These are phyloP conservation scores for Pseudomassariella vexata DNA, from an alignment of 2,329 filamentous ascomycete species.

Conservation along the genomic window DNA sequence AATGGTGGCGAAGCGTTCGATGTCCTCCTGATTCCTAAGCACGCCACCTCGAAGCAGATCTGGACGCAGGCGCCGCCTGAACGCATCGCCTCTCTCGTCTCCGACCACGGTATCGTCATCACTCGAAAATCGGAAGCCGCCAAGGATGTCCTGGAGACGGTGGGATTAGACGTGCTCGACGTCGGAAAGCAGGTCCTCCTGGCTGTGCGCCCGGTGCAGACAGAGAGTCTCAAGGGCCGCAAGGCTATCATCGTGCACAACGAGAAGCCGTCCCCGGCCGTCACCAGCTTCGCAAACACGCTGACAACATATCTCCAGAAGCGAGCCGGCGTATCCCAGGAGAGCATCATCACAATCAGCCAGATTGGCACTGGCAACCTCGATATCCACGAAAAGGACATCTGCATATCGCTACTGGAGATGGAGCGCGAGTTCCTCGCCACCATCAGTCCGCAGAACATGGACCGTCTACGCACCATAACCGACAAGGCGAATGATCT, in stretches of 20 bases:
- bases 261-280: too few species aligned
- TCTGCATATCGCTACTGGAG: slow-evolving; percentile 11
- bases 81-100: too few species aligned
- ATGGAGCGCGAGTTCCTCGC: slow-evolving; percentile 10
- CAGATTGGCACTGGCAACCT: slow-evolving; percentile 1
- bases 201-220: too few species aligned
- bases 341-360: slow-evolving; percentile 5
- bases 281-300: not conserved
- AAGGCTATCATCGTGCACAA: too few species aligned
- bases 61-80: too few species aligned
- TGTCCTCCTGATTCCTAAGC: slow-evolving; percentile 6
- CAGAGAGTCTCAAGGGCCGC: too few species aligned
- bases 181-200: too few species aligned
- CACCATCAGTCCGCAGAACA: slow-evolving; percentile 6
- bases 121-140: too few species aligned
- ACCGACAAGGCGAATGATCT: slow-evolving; percentile 9
- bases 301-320: slow-evolving; percentile 4
- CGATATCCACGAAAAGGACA: not conserved
- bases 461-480: slow-evolving; percentile 10
- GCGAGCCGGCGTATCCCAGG: slow-evolving; percentile 1
- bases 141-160: too few species aligned
- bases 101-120: too few species aligned
- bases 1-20: slow-evolving; percentile 5
- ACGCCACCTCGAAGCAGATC: too few species aligned
- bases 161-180: too few species aligned